Conservation (phyloP, 78 protist species). For the Dictyostelium purpureum region DNA sequence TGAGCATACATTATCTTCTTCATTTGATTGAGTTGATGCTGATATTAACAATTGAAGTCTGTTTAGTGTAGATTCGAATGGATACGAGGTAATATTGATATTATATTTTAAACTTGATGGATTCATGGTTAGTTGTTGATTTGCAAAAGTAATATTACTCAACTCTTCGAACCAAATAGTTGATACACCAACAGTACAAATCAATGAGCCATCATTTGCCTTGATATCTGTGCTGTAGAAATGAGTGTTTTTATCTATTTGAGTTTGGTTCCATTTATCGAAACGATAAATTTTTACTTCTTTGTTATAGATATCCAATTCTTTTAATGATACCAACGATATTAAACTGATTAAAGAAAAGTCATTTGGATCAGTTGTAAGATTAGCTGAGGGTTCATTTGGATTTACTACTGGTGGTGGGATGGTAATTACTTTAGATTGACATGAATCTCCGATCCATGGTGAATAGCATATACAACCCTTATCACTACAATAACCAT, state of each 20-base stretch:
- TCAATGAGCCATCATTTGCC: background rate
- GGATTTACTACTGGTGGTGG: background rate
- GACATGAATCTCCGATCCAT: background rate
- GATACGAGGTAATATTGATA: background rate
- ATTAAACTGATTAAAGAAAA: background rate
- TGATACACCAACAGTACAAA: background rate
- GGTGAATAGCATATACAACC: background rate
- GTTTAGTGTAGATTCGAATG: background rate
- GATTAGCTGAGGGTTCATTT: background rate
- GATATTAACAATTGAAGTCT: background rate
- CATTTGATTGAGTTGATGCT: background rate
- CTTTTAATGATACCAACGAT: background rate
- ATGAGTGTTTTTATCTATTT: background rate
- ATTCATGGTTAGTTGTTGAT: background rate
- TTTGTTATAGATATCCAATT: background rate
- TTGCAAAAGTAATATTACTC: background rate
- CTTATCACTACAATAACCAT: background rate
- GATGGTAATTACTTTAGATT: background rate
- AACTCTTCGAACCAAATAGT: background rate
- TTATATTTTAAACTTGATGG: background rate
- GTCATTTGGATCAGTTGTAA: background rate
- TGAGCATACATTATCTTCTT: background rate
- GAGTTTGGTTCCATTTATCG: constrained; percentile 7
- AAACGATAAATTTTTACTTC: background rate
- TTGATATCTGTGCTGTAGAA: background rate